Evolutionary conservation across 768 basidiomycete genomes (phyloP).

Genomic region (Collybia nuda): DNA sequence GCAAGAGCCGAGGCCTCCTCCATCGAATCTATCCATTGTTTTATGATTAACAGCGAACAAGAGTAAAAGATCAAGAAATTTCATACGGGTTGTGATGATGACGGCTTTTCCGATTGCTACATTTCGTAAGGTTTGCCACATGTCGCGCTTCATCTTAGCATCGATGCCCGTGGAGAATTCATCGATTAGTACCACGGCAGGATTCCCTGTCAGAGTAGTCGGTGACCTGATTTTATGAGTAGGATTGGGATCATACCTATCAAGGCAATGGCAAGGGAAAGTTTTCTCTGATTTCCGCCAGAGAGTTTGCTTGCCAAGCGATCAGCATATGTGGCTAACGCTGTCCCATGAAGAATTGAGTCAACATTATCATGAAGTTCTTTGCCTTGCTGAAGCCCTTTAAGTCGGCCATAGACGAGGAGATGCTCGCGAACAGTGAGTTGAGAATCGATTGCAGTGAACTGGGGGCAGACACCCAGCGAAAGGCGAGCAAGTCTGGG

Average conservation of each 20-base stretch:
- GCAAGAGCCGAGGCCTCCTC: slow-evolving; percentile 81
- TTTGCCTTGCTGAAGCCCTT: slow-evolving; percentile 54
- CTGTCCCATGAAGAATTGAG: slow-evolving; percentile 56
- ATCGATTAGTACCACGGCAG: slow-evolving; percentile 76
- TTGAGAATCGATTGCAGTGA: slow-evolving; percentile 79
- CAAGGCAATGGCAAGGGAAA: slow-evolving; percentile 74
- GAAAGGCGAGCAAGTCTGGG: slow-evolving; percentile 64
- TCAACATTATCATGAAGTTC: slow-evolving; percentile 57
- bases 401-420: slow-evolving; percentile 68
- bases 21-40: slow-evolving; percentile 60
- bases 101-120: slow-evolving; percentile 70
- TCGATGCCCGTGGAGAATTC: slow-evolving; percentile 85
- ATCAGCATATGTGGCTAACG: slow-evolving; percentile 60
- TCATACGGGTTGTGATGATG: slow-evolving; percentile 69
- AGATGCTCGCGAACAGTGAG: slow-evolving; percentile 79
- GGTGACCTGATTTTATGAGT: not conserved
- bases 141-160: slow-evolving; percentile 80
- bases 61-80: not conserved
- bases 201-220: slow-evolving; percentile 59
- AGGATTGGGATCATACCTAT: slow-evolving; percentile 40
- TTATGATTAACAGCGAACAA: not conserved
- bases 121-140: slow-evolving; percentile 73
- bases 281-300: slow-evolving; percentile 78
- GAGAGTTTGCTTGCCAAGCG: slow-evolving; percentile 73
- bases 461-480: slow-evolving; percentile 83